These are phyloP conservation scores for Hypoxylon perforatum DNA, from an alignment of 495 filamentous ascomycete species.

Conservation along the genomic window DNA sequence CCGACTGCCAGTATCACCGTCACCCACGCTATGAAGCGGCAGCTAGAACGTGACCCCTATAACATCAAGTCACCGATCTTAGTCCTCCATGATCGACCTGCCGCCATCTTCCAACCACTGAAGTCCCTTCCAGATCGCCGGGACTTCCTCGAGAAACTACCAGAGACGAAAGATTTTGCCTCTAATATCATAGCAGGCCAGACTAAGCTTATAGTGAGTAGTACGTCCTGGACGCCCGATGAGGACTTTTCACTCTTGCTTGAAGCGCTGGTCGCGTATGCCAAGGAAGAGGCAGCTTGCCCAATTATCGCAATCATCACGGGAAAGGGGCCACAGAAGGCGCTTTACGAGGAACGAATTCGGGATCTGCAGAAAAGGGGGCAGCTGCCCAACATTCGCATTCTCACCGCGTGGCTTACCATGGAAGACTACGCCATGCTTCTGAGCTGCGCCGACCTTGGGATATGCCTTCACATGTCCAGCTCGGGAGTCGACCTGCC, in stretches of 20 bases:
- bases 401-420: constrained; percentile 84
- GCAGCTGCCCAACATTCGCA: constrained; percentile 72
- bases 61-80: constrained; percentile 70
- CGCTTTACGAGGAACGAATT: constrained; percentile 76
- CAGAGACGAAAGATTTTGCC: constrained; percentile 68
- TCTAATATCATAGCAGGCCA: constrained; percentile 64
- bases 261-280: constrained; percentile 80
- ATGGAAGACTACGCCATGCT: constrained; percentile 85
- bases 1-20: constrained; percentile 86
- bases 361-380: constrained; percentile 64
- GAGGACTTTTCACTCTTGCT: constrained; percentile 94
- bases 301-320: constrained; percentile 88
- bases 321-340: constrained; percentile 87
- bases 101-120: constrained; percentile 82
- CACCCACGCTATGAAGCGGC: constrained; percentile 83
- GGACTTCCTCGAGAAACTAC: constrained; percentile 69
- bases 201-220: constrained; percentile 80
- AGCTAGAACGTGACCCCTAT: constrained; percentile 72
- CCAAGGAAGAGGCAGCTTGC: constrained; percentile 51
- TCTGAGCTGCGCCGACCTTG: constrained; percentile 88
- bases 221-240: constrained; percentile 96
- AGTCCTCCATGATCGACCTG: constrained; percentile 87
- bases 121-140: constrained; percentile 55
- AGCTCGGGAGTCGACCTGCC: constrained; percentile 95
- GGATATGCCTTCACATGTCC: constrained; percentile 90